A percentile compares a stretch with the other conserved stretches of the same genome.
Evolutionary conservation across 371 early-diverging fungal species (phyloP).

Genomic region (Smittium culicis): DNA sequence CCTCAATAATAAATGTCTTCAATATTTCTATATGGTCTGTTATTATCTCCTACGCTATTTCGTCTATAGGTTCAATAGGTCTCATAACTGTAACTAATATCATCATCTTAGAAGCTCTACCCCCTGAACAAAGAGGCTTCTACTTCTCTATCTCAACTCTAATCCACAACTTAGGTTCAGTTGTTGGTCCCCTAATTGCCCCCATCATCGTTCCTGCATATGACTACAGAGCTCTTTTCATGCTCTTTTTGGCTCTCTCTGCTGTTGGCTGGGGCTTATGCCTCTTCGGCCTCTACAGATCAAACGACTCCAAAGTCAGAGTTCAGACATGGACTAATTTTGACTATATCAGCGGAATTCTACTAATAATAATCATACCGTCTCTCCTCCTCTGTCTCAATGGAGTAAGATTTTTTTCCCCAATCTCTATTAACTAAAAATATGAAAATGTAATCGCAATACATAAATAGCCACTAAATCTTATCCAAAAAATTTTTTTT

Average conservation of each 20-base stretch:
- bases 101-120: background rate
- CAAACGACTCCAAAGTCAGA: background rate
- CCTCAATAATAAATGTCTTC: background rate
- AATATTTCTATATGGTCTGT: background rate
- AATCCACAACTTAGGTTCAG: background rate
- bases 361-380: constrained; percentile 3
- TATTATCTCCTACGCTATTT: constrained; percentile 2
- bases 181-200: constrained; percentile 7
- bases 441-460: too few species aligned
- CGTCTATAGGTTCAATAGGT: constrained; percentile 4
- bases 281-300: background rate
- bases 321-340: constrained; percentile 1
- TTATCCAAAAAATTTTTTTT: too few species aligned
- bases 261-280: background rate
- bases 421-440: too few species aligned
- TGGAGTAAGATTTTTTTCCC: background rate
- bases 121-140: background rate
- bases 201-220: background rate
- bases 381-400: background rate
- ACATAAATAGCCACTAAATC: too few species aligned
- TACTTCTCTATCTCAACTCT: background rate
- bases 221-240: background rate
- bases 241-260: background rate
- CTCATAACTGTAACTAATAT: background rate
- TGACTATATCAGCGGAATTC: background rate